Evolutionary conservation across 2,329 filamentous ascomycete genomes (phyloP).

Genomic region (Mollisiaceae sp.): DNA sequence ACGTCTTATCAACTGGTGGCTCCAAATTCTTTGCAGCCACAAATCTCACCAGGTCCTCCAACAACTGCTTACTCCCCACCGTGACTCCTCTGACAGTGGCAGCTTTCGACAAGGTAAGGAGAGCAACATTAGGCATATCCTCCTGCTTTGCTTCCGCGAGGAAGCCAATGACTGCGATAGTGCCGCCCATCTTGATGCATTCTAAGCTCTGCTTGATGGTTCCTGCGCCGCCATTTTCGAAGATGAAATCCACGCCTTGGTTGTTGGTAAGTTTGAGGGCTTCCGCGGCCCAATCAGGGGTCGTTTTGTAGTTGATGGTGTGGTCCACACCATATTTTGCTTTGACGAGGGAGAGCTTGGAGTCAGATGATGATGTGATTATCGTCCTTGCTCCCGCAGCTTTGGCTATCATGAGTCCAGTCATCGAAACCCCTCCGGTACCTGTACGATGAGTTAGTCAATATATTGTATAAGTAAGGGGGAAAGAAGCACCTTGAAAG

Average conservation of each 20-base stretch:
- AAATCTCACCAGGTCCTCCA: slow-evolving; percentile 44
- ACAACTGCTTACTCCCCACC: slow-evolving; percentile 44
- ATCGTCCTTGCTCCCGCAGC: slow-evolving; percentile 52
- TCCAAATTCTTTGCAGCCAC: slow-evolving; percentile 37
- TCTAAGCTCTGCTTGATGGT: slow-evolving; percentile 62
- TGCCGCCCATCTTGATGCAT: slow-evolving; percentile 51
- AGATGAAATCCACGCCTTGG: slow-evolving; percentile 63
- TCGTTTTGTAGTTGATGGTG: slow-evolving; percentile 64
- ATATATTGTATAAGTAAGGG: neutral
- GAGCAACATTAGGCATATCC: slow-evolving; percentile 43
- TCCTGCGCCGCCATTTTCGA: slow-evolving; percentile 68
- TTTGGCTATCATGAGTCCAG: slow-evolving; percentile 53
- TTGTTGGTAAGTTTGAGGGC: slow-evolving; percentile 55
- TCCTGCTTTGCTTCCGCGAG: slow-evolving; percentile 37
- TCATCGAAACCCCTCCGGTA: slow-evolving; percentile 53
- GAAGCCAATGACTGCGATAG: slow-evolving; percentile 53
- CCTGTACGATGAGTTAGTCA: slow-evolving; percentile 38
- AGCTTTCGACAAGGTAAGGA: slow-evolving; percentile 39
- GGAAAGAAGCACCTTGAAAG: slow-evolving; percentile 41
- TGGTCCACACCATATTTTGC: slow-evolving; percentile 59
- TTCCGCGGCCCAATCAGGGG: slow-evolving; percentile 62
- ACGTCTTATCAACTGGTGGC: slow-evolving; percentile 44
- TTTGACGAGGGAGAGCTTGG: slow-evolving; percentile 49
- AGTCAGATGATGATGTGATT: slow-evolving; percentile 56
- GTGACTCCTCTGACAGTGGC: slow-evolving; percentile 45